These are phyloP conservation scores for Alternaria arbusti DNA, from an alignment of 2,329 filamentous ascomycete genomes.

Conservation along the genomic window DNA sequence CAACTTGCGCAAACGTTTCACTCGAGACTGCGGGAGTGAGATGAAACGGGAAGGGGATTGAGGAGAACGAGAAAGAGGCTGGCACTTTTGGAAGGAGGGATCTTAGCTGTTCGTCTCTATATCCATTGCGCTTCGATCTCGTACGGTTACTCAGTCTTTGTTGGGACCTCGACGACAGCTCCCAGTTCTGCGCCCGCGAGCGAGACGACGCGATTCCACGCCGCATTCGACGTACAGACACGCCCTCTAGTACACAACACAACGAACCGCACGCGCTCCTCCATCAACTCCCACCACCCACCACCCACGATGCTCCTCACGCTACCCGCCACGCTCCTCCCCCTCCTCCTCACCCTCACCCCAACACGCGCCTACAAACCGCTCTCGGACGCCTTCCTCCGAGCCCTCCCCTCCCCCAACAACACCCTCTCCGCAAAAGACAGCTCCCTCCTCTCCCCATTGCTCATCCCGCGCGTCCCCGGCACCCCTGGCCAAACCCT, in stretches of 20 bases:
- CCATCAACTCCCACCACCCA: slow-evolving; percentile 3
- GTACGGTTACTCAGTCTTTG: background rate
- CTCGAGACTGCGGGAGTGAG: background rate
- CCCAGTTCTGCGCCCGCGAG: background rate
- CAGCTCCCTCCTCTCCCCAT: slow-evolving; percentile 80
- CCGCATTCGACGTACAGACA: background rate
- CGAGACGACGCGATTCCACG: background rate
- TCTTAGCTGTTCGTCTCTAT: background rate
- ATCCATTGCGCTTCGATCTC: background rate
- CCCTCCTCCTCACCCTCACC: slow-evolving; percentile 17
- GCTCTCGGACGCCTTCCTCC: slow-evolving; percentile 78
- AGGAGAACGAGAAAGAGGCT: background rate
- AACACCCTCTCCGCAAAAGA: slow-evolving; percentile 77
- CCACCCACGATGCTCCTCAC: slow-evolving; percentile 3
- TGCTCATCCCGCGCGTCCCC: slow-evolving; percentile 86
- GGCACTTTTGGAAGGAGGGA: background rate
- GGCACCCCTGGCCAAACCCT: slow-evolving; percentile 77
- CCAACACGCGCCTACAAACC: slow-evolving; percentile 58
- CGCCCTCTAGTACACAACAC: background rate
- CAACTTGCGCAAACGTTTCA: slow-evolving; percentile 24
- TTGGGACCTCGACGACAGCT: background rate
- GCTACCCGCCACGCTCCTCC: slow-evolving; percentile 11
- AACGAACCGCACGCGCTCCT: background rate
- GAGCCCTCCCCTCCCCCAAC: slow-evolving; percentile 72
- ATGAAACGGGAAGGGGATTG: slow-evolving; percentile 13